Conservation (phyloP, 352 stramenopile genomes). For the Chrysophaeum taylorii region DNA sequence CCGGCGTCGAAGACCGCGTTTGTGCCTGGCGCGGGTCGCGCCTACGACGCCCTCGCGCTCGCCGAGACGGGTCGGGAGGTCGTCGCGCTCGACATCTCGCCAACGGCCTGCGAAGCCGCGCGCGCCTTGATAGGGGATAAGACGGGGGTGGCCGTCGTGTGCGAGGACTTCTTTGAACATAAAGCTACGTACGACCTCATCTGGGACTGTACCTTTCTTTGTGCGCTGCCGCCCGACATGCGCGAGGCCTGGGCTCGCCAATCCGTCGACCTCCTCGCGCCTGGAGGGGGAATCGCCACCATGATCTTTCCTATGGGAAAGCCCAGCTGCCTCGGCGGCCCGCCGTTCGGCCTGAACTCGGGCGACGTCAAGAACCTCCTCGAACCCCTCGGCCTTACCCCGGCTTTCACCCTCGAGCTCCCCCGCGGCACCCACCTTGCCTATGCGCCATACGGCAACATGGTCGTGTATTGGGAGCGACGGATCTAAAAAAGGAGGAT, state of each 20-base stretch:
- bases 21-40: slow-evolving; percentile 21
- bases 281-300: slow-evolving; percentile 2
- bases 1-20: too few relatives aligned
- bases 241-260: slow-evolving; percentile 11
- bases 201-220: slow-evolving; percentile 23
- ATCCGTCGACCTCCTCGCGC: not conserved
- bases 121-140: not conserved
- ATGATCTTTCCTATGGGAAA: slow-evolving; percentile 21
- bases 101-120: slow-evolving; percentile 6
- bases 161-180: slow-evolving; percentile 18
- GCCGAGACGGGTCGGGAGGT: slow-evolving; percentile 15
- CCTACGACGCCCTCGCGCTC: slow-evolving; percentile 20
- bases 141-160: not conserved
- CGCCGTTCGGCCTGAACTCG: too few relatives aligned
- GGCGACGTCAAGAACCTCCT: too few relatives aligned
- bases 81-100: slow-evolving; percentile 20
- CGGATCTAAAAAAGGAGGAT: too few relatives aligned
- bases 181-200: slow-evolving; percentile 11
- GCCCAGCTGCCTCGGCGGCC: too few relatives aligned
- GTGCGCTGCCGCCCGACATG: slow-evolving; percentile 16
- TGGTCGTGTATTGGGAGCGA: too few relatives aligned
- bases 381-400: too few relatives aligned
- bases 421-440: too few relatives aligned
- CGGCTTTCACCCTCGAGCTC: too few relatives aligned
- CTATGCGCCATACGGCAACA: too few relatives aligned